These are phyloP conservation scores for Amanita pseudoporphyria DNA, from an alignment of 768 basidiomycete species.

Conservation along the genomic window DNA sequence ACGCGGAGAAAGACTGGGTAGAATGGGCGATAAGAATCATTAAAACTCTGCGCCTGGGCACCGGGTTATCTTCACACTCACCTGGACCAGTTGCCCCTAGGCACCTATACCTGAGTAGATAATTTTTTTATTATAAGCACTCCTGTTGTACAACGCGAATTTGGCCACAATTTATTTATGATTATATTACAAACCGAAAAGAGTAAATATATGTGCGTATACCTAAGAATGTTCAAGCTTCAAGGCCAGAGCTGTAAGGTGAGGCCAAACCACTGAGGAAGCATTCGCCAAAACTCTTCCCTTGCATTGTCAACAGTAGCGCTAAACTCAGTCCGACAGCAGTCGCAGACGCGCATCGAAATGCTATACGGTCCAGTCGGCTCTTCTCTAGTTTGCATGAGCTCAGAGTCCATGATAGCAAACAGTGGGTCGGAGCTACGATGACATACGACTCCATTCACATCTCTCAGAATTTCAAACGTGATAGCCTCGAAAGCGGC, in stretches of 20 bases:
- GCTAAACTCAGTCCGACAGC: slow-evolving; percentile 53
- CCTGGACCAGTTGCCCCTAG: too few species aligned
- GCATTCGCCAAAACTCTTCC: slow-evolving; percentile 53
- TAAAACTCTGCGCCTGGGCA: too few species aligned
- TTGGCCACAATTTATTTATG: too few species aligned
- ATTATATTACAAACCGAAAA: slow-evolving; percentile 1
- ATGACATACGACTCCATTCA: slow-evolving; percentile 57
- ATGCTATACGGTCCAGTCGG: slow-evolving; percentile 31
- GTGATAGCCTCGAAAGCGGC: slow-evolving; percentile 66
- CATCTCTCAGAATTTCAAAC: slow-evolving; percentile 65
- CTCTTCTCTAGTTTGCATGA: slow-evolving; percentile 54
- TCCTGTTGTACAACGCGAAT: too few species aligned
- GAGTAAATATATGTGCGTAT: background rate
- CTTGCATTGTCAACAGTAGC: slow-evolving; percentile 48
- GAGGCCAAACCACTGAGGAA: slow-evolving; percentile 61
- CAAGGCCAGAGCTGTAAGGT: slow-evolving; percentile 25
- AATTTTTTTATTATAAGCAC: too few species aligned
- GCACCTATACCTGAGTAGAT: too few species aligned
- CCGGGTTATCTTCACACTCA: too few species aligned
- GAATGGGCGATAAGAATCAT: too few species aligned
- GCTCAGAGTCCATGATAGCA: slow-evolving; percentile 55
- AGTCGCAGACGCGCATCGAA: slow-evolving; percentile 52
- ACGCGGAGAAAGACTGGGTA: too few species aligned
- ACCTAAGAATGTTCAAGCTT: background rate
- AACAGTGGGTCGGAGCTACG: slow-evolving; percentile 64